Conservation (phyloP, 495 filamentous ascomycete species). For the Penicillium daleae region DNA sequence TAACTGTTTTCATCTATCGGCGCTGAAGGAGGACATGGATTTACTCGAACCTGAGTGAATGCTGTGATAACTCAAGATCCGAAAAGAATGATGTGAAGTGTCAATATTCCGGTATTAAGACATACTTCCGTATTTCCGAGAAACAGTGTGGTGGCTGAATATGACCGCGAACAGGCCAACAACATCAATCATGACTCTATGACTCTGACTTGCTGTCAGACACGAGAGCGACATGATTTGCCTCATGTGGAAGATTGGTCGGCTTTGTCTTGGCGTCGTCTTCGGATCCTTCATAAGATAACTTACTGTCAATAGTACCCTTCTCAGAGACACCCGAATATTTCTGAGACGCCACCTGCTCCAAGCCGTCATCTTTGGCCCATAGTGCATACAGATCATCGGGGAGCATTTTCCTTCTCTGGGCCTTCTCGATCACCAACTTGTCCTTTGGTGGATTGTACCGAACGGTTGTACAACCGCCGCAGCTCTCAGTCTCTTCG, state of each 20-base stretch:
- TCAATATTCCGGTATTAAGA: background rate
- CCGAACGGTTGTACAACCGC: constrained; percentile 35
- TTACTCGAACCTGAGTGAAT: background rate
- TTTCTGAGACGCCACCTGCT: background rate
- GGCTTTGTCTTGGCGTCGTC: background rate
- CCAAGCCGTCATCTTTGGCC: background rate
- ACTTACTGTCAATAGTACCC: background rate
- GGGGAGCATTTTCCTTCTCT: constrained; percentile 38
- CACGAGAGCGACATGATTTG: background rate
- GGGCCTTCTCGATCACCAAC: constrained; percentile 30
- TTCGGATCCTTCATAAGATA: background rate
- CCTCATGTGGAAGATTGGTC: background rate
- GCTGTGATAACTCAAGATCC: background rate
- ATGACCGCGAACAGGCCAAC: background rate
- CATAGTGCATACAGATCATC: constrained; percentile 26
- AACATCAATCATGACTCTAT: background rate
- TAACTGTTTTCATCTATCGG: background rate
- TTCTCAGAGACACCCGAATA: background rate
- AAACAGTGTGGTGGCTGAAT: background rate
- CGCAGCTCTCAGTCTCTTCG: constrained; percentile 29
- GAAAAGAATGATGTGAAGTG: background rate
- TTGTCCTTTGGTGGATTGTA: constrained; percentile 36
- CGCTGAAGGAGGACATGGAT: background rate
- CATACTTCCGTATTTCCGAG: background rate
- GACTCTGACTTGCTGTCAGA: background rate